Conservation (phyloP, 1,284 basidiomycete species). For the Trichosporon sp. region DNA sequence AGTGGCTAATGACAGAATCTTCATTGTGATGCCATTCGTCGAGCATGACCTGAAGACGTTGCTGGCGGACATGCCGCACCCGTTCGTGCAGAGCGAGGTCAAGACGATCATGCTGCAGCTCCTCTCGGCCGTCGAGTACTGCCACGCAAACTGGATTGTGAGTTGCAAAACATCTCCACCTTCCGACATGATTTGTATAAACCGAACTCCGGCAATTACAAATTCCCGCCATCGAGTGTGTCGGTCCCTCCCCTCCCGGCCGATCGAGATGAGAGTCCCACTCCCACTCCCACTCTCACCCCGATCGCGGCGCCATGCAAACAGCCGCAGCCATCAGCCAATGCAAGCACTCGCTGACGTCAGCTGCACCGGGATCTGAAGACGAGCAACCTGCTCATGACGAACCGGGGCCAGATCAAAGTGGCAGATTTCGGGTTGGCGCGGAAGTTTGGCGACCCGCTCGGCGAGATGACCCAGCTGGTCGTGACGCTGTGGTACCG, state of each 20-base stretch:
- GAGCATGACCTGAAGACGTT: constrained; percentile 98
- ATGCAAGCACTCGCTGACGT: not conserved
- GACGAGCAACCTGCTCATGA: constrained; percentile 96
- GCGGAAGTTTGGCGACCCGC: constrained; percentile 87
- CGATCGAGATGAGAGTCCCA: too few relatives aligned
- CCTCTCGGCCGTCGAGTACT: constrained; percentile 83
- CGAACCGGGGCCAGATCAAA: constrained; percentile 96
- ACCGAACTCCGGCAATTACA: not conserved
- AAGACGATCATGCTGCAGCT: constrained; percentile 94
- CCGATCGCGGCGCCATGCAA: too few relatives aligned
- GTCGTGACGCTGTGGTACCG: constrained; percentile 99
- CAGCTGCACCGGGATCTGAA: constrained; percentile 90
- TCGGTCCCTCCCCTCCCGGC: too few relatives aligned
- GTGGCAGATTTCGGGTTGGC: constrained; percentile 98
- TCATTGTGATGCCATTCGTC: constrained; percentile 99
- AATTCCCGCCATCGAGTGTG: too few relatives aligned
- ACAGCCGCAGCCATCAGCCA: not conserved
- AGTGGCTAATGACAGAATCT: too few relatives aligned
- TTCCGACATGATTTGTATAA: not conserved
- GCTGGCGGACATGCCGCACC: constrained; percentile 83
- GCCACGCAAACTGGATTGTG: constrained; percentile 90
- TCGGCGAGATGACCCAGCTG: constrained; percentile 91
- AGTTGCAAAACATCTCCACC: constrained; percentile 14
- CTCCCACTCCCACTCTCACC: too few relatives aligned
- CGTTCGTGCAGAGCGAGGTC: constrained; percentile 94